Conservation (phyloP, 305 asterid genomes). For the Fraxinus sp. region DNA sequence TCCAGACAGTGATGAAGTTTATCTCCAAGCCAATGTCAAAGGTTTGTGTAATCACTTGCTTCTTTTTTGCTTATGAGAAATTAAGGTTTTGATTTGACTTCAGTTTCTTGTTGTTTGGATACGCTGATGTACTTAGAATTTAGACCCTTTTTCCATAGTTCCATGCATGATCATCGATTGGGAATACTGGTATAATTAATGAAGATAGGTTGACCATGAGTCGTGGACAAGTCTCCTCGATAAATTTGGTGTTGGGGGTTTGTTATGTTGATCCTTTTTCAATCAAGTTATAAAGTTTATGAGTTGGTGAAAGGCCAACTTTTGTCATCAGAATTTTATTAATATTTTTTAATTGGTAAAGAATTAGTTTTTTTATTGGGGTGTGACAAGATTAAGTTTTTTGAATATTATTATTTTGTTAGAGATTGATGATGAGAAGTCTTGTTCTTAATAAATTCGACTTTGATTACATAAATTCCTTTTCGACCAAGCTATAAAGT, state of each 20-base stretch:
- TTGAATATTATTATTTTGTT: background rate
- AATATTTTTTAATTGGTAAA: background rate
- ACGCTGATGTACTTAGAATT: background rate
- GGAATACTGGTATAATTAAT: background rate
- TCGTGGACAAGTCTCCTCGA: background rate
- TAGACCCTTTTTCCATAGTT: background rate
- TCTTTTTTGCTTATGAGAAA: background rate
- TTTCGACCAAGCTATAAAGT: background rate
- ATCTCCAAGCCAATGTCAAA: slow-evolving; percentile 72
- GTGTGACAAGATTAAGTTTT: background rate
- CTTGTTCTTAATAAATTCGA: background rate
- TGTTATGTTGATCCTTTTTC: background rate
- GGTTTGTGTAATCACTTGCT: slow-evolving; percentile 35
- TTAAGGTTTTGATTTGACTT: background rate
- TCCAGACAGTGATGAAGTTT: slow-evolving; percentile 55
- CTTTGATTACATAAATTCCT: background rate
- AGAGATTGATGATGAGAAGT: background rate
- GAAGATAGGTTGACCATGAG: background rate
- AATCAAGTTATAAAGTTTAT: background rate
- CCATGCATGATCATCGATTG: background rate
- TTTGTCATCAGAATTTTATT: background rate
- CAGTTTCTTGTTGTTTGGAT: background rate
- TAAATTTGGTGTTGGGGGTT: background rate
- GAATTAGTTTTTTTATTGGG: background rate
- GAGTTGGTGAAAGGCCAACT: background rate